Evolutionary conservation across 768 basidiomycete species (phyloP), one percentile per base, ranked within the genome.

Genomic region (Termitomyces sp.): DNA sequence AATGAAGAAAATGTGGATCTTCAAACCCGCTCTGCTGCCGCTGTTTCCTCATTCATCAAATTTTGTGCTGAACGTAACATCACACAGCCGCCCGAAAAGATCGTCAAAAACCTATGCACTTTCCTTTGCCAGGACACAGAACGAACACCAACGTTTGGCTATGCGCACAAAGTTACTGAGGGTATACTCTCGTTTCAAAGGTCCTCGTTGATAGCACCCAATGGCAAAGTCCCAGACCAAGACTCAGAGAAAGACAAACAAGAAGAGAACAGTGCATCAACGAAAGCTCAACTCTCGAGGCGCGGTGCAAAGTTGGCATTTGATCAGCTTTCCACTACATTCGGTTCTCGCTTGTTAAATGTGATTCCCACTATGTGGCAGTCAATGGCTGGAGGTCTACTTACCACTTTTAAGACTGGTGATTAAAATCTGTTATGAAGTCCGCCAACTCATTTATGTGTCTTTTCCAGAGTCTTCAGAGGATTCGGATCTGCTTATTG

Each of bases 301-400:
- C 79, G 95, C 53, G 97, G 97, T 26, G 95, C 95, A 1, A 77
- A 88, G 14, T 76, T 89, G 23, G 95, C 95, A 0, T 91, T 99
- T 59, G 77, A 83, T 51, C 79, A 91, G 61, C 74, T 99, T 33
- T 93, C 94, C 2, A 69, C 74, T 3, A 83, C 81, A 61, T 97
- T 98, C 64, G 94, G 91, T 0, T 69, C 83, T 2, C 74, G 73
- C 14, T 75, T 98, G 33, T 75, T 98, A 38, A 82, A 87, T 0
- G 79, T 83, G 36, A 84, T 98, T n/a, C 96, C 97, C 2, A 93
- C 85, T 64, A 90, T 98, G 81, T 98, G 96, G 95, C 86, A 89
- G 51, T 93, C 91, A 5, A 93, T 97, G 85, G 86, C 86, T 14
- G 88, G 87, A 26, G 87, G 91, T 26, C 70, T 97, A 40, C 65